phyloP scores from a whole-genome alignment of 2,329 filamentous ascomycete species.

The Fusarium duplospermum region DNA sequence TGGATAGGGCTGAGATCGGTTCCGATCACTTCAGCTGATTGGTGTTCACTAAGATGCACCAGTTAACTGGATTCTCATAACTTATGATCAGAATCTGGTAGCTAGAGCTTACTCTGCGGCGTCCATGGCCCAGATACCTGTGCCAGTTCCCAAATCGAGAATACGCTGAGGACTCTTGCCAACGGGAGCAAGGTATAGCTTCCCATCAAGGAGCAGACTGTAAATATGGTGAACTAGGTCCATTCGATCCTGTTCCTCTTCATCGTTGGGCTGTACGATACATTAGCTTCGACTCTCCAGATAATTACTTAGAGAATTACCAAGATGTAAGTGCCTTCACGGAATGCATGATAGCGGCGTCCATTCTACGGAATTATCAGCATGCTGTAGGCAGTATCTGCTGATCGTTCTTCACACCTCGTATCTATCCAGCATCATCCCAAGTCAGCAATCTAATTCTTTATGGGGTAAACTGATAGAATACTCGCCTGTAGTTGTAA shows the following conservation, averaged over 20 bases:
- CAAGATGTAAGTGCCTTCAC: neutral
- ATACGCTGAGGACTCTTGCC: conserved; percentile 12
- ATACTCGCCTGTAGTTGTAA: neutral
- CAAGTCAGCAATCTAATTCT: neutral
- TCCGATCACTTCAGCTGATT: conserved; percentile 32
- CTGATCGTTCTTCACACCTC: neutral
- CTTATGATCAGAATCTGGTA: neutral
- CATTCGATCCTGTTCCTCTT: conserved; percentile 30
- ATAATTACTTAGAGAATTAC: neutral
- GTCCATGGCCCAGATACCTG: conserved; percentile 30
- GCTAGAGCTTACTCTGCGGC: conserved; percentile 23
- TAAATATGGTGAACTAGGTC: conserved; percentile 34
- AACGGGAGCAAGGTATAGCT: conserved; percentile 24
- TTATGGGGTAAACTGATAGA: neutral
- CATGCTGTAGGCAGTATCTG: too few relatives aligned
- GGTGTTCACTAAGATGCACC: conserved; percentile 8
- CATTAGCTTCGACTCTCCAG: neutral
- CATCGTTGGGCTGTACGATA: conserved; percentile 22
- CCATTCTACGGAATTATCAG: neutral
- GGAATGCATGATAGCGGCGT: neutral
- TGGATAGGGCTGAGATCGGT: conserved; percentile 36
- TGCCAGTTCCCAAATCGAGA: conserved; percentile 14
- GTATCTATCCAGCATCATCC: neutral
- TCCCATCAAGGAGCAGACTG: conserved; percentile 14
- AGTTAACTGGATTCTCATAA: neutral